These are phyloP conservation scores for Podaxis pistillaris DNA, from an alignment of 768 basidiomycete genomes.

Conservation along the genomic window DNA sequence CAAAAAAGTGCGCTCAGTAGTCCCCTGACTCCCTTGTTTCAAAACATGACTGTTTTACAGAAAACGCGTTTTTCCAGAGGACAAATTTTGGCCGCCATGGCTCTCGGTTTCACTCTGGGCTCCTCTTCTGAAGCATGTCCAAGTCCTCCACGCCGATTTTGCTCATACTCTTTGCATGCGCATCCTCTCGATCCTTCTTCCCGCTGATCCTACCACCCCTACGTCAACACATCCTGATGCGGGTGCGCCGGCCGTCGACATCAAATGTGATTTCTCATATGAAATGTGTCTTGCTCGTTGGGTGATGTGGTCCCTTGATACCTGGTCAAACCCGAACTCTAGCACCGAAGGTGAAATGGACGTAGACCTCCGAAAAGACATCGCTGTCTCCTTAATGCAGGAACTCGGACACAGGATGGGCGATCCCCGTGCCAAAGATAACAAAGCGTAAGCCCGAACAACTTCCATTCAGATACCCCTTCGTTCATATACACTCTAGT, in stretches of 20 bases:
- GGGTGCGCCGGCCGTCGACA: conserved; percentile 15
- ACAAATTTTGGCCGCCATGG: conserved; percentile 49
- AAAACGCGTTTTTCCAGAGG: conserved; percentile 47
- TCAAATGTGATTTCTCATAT: conserved; percentile 41
- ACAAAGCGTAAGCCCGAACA: conserved; percentile 33
- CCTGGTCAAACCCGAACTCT: conserved; percentile 26
- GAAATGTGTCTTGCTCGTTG: conserved; percentile 65
- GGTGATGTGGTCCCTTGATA: conserved; percentile 59
- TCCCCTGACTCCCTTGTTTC: conserved; percentile 36
- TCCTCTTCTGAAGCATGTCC: conserved; percentile 59
- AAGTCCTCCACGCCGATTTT: conserved; percentile 54
- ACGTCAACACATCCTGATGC: background rate
- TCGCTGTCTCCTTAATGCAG: conserved; percentile 44
- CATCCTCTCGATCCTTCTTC: conserved; percentile 38
- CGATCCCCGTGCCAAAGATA: conserved; percentile 19
- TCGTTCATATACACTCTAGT: conserved; percentile 4
- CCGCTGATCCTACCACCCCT: background rate
- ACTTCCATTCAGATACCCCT: background rate
- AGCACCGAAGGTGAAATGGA: conserved; percentile 25
- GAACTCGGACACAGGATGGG: conserved; percentile 39
- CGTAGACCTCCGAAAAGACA: conserved; percentile 43
- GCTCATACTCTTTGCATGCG: conserved; percentile 44
- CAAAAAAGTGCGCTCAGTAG: conserved; percentile 64
- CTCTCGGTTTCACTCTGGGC: conserved; percentile 61
- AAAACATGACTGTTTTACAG: conserved; percentile 31